Evolutionary conservation across 495 filamentous ascomycete species (phyloP).

Genomic region (Aspergillus asperescens): DNA sequence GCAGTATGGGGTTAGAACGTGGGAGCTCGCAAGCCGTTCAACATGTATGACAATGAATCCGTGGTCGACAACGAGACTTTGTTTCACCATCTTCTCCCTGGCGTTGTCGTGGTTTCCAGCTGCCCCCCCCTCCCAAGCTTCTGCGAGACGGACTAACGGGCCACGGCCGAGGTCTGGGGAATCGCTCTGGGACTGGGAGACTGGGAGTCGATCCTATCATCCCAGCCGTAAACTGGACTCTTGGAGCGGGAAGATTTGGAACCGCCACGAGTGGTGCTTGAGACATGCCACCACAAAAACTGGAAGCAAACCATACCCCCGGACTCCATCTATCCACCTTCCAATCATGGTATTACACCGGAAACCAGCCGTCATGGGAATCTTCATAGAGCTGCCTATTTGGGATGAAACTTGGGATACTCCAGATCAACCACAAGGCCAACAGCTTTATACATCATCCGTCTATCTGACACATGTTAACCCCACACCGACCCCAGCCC

Average conservation of each 20-base stretch:
- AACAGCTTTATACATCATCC: slow-evolving; percentile 5
- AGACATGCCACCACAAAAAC: background rate
- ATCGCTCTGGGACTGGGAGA: background rate
- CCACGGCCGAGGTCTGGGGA: slow-evolving; percentile 11
- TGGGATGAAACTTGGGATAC: slow-evolving; percentile 3
- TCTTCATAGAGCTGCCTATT: slow-evolving; percentile 3
- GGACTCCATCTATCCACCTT: background rate
- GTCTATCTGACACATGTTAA: slow-evolving; percentile 16
- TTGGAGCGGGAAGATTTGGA: background rate
- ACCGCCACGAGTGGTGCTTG: background rate
- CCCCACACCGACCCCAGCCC: slow-evolving; percentile 11
- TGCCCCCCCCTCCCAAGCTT: background rate
- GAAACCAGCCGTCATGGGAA: background rate
- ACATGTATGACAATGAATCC: background rate
- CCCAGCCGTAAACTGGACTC: background rate
- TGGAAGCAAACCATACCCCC: background rate
- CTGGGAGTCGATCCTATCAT: background rate
- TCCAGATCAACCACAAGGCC: slow-evolving; percentile 2
- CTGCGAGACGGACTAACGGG: background rate
- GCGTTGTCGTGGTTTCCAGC: background rate
- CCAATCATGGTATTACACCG: background rate
- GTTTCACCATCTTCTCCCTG: background rate
- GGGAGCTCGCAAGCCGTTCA: background rate
- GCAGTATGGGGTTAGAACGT: background rate
- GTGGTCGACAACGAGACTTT: background rate